A percentile compares a stretch with the other conserved stretches of the same genome.
Evolutionary conservation across 2,329 filamentous ascomycete species (phyloP).

Genomic region (Colletotrichum horii): DNA sequence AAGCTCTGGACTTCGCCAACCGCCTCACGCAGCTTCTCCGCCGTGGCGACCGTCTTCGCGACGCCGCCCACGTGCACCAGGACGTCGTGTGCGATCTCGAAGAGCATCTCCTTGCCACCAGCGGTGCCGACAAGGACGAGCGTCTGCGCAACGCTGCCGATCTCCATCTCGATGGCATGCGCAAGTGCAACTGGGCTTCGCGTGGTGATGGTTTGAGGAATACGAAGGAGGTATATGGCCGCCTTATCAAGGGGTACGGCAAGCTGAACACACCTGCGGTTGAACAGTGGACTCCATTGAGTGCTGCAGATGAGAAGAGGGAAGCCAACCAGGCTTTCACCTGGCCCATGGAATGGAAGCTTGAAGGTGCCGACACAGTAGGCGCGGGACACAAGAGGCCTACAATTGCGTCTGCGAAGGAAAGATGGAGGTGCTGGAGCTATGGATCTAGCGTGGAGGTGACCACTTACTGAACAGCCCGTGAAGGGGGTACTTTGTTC

Average conservation of each 20-base stretch:
- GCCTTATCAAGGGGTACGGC: constrained; percentile 24
- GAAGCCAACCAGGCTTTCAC: constrained; percentile 21
- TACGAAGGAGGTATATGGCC: constrained; percentile 5
- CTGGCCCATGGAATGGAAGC: constrained; percentile 21
- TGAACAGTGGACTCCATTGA: constrained; percentile 22
- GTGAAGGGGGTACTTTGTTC: neutral
- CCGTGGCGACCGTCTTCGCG: constrained; percentile 28
- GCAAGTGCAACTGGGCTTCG: constrained; percentile 25
- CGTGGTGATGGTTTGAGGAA: constrained; percentile 15
- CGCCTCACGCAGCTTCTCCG: constrained; percentile 33
- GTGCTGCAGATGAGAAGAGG: constrained; percentile 22
- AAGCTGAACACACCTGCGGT: constrained; percentile 16
- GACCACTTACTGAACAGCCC: neutral
- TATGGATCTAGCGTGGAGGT: neutral
- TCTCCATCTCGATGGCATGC: constrained; percentile 25
- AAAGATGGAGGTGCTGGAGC: constrained; percentile 24
- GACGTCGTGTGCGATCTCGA: constrained; percentile 30
- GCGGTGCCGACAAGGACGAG: constrained; percentile 19
- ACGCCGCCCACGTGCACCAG: constrained; percentile 33
- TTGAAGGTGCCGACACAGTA: constrained; percentile 7
- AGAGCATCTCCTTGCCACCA: constrained; percentile 12
- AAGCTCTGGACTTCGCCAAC: constrained; percentile 31
- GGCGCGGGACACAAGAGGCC: constrained; percentile 14
- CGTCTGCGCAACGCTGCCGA: constrained; percentile 23
- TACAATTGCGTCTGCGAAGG: constrained; percentile 24